Percentiles rank a stretch among this genome's conserved stretches.
phyloP scores from a whole-genome alignment of 1,284 basidiomycete genomes.

The Cutaneotrichosporon sp. region DNA sequence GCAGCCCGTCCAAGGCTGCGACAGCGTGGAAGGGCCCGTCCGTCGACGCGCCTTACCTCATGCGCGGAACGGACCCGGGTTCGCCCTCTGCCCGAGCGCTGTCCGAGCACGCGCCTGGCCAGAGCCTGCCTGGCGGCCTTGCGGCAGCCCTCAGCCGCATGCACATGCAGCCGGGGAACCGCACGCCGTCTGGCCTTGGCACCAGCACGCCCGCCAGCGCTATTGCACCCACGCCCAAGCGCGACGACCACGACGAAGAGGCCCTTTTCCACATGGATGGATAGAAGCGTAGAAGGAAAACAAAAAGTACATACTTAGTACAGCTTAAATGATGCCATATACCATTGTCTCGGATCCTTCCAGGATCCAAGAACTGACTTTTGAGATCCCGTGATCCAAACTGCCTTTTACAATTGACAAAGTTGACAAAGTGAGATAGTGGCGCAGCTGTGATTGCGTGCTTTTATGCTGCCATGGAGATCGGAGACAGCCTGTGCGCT shows the following conservation, averaged over 20 bases:
- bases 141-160: slow-evolving; percentile 50
- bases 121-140: slow-evolving; percentile 50
- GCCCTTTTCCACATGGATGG: slow-evolving; percentile 32
- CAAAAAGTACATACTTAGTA: slow-evolving; percentile 6
- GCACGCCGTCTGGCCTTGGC: slow-evolving; percentile 18
- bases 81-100: slow-evolving; percentile 44
- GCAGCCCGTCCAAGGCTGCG: slow-evolving; percentile 16
- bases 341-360: neutral
- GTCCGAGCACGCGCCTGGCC: slow-evolving; percentile 51
- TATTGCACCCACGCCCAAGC: slow-evolving; percentile 6
- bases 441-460: too few relatives aligned
- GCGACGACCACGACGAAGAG: slow-evolving; percentile 28
- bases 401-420: too few relatives aligned
- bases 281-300: slow-evolving; percentile 8
- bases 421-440: too few relatives aligned
- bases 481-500: too few relatives aligned
- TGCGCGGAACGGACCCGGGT: slow-evolving; percentile 38
- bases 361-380: too few relatives aligned
- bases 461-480: too few relatives aligned
- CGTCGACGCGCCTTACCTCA: slow-evolving; percentile 34
- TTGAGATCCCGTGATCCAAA: too few relatives aligned
- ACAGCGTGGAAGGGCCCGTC: slow-evolving; percentile 15
- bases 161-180: slow-evolving; percentile 39
- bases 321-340: slow-evolving; percentile 1
- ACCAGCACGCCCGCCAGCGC: slow-evolving; percentile 8